Evolutionary conservation across 768 basidiomycete species (phyloP).

Genomic region (Wakefieldia striispora): DNA sequence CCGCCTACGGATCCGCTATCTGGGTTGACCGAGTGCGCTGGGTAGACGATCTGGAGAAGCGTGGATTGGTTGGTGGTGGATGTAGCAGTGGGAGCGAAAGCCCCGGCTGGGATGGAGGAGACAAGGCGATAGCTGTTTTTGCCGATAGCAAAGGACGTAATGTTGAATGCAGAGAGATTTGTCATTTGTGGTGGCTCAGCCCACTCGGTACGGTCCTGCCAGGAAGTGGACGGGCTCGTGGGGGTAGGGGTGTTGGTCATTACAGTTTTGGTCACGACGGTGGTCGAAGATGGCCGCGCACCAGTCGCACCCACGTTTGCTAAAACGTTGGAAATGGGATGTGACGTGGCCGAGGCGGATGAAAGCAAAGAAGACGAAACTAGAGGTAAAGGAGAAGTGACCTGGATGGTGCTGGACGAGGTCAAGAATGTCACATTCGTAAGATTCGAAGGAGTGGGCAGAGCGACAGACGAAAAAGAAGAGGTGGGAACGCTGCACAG

Average conservation of each 20-base stretch:
- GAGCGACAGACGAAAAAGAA: not conserved
- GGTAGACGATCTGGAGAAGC: conserved; percentile 64
- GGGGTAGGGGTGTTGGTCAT: not conserved
- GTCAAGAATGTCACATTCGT: not conserved
- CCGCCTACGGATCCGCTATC: conserved; percentile 62
- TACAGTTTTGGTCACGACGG: conserved; percentile 7
- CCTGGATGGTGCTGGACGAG: not conserved
- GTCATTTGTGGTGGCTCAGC: conserved; percentile 49
- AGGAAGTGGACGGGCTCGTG: conserved; percentile 3
- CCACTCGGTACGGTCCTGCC: conserved; percentile 41
- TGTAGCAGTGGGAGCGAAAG: conserved; percentile 24
- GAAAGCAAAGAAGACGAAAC: not conserved
- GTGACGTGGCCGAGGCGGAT: not conserved
- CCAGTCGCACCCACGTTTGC: too few relatives aligned
- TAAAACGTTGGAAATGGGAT: not conserved
- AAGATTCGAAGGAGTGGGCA: not conserved
- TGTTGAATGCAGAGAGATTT: conserved; percentile 58
- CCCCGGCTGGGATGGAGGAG: conserved; percentile 41
- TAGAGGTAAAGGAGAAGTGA: not conserved
- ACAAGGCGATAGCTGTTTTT: conserved; percentile 56
- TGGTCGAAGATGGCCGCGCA: conserved; percentile 1
- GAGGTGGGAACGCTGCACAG: not conserved
- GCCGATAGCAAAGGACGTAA: conserved; percentile 55
- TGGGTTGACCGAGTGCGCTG: conserved; percentile 68
- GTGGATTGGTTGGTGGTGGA: conserved; percentile 35